Base-by-base conservation (phyloP, 352 stramenopile species). In the Phytophthora constricta region DNA sequence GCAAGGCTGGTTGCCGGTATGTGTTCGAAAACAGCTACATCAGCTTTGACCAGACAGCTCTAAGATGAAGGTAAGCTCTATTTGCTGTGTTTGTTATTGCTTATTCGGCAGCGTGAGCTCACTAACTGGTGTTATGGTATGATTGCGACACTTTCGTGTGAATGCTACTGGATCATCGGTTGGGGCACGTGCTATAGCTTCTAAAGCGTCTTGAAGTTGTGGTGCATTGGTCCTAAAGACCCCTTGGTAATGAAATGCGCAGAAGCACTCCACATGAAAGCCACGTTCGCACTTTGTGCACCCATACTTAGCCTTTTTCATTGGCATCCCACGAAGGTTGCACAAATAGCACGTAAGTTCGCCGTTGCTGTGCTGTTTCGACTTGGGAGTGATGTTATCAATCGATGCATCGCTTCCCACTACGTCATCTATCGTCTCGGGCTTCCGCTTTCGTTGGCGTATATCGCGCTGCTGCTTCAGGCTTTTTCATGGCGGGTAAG, bases 121-220 rank as follows among this genome's bases (percentile, higher is more conserved):
- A 37, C 31, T 20, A 45, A 22, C 11, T 45, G 17, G 10, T 45
- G 37, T 45, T 14, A 45, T 3, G 16, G 10, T 45, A 19, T 4
- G 4, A 45, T 45, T 37, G 1, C 54, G 4, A 45, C 54, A 27
- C 19, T 63, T 63, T 28, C 56, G 11, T 1, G 46, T 50, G 11
- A 50, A 63, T 43, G 56, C 54, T 27, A 56, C 34, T 56, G 56
- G 56, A 42, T 56, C 56, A 1, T 14, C 45, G 9, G 56, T 46
- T 20, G 33, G n/a, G 13, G 28, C 56, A 4, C 43, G 46, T 3
- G 43, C 56, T 31, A 64, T 55, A 51, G 33, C 46, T 33, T 64
- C 57, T 51, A 64, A 23, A 3, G 43, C 55, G 26, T 62, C 43
- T 31, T 57, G 57, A 9, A 64, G 57, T n/a, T 64, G 57, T 1